Conservation (phyloP, 129 eudicot genomes). For the sunflower (Helianthus annuus) region DNA sequence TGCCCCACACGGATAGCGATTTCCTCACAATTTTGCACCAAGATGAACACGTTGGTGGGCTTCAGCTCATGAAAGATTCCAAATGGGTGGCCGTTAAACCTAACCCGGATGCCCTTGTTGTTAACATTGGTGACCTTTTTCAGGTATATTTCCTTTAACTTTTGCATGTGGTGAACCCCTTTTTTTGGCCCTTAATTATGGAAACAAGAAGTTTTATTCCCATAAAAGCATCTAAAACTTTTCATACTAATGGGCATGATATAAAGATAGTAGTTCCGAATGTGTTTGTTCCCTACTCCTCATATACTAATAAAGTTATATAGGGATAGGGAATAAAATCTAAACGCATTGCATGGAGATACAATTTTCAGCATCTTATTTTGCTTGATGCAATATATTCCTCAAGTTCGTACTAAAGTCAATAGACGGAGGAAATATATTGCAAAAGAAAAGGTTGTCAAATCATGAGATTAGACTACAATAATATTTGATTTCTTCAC, state of each 20-base stretch:
- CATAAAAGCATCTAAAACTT: conserved; percentile 18
- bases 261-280: conserved; percentile 23
- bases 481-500: neutral
- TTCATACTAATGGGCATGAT: conserved; percentile 31
- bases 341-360: neutral
- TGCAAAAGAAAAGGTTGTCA: neutral
- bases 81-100: conserved; percentile 78
- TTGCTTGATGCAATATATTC: conserved; percentile 5
- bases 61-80: conserved; percentile 71
- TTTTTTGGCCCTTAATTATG: conserved; percentile 19
- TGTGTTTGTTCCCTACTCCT: conserved; percentile 22
- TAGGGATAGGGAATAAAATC: conserved; percentile 23
- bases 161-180: conserved; percentile 30
- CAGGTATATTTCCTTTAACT: conserved; percentile 50
- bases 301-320: conserved; percentile 10
- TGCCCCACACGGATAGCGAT: conserved; percentile 80
- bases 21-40: conserved; percentile 73
- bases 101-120: conserved; percentile 69
- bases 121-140: conserved; percentile 77
- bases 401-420: conserved; percentile 17
- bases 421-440: conserved; percentile 15
- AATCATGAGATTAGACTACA: neutral
- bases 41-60: conserved; percentile 71
- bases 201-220: conserved; percentile 23
- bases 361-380: conserved; percentile 7